Conservation (phyloP, 2,329 filamentous ascomycete genomes). For the Nigrospora sphaerica region DNA sequence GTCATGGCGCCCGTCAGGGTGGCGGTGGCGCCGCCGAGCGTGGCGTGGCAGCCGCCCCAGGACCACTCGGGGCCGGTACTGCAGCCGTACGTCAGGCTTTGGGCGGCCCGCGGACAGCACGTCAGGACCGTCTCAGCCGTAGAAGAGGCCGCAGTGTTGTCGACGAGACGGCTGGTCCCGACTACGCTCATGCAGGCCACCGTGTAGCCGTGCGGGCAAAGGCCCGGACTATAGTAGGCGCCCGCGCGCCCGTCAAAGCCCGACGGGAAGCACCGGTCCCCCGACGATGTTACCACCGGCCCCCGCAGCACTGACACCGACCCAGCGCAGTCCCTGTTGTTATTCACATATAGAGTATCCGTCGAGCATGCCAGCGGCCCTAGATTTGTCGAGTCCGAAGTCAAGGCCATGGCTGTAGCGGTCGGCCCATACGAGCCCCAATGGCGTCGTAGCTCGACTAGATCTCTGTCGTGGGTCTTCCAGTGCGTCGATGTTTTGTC, state of each 20-base stretch:
- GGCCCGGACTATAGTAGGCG: not conserved
- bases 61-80: not conserved
- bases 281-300: not conserved
- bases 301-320: not conserved
- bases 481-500: too few relatives aligned
- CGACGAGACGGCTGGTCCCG: too few relatives aligned
- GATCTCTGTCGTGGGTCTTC: too few relatives aligned
- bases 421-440: too few relatives aligned
- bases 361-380: not conserved
- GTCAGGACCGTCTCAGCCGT: not conserved
- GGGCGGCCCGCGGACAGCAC: not conserved
- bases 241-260: not conserved
- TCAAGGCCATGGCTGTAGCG: too few relatives aligned
- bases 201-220: not conserved
- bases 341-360: not conserved
- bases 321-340: not conserved
- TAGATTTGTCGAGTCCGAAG: not conserved
- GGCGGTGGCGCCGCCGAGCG: not conserved
- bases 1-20: not conserved
- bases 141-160: not conserved
- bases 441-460: too few relatives aligned
- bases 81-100: not conserved
- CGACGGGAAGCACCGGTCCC: not conserved
- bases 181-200: not conserved
- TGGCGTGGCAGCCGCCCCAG: not conserved